phyloP scores from a whole-genome alignment of 768 basidiomycete genomes.

The Vishniacozyma victoriae region DNA sequence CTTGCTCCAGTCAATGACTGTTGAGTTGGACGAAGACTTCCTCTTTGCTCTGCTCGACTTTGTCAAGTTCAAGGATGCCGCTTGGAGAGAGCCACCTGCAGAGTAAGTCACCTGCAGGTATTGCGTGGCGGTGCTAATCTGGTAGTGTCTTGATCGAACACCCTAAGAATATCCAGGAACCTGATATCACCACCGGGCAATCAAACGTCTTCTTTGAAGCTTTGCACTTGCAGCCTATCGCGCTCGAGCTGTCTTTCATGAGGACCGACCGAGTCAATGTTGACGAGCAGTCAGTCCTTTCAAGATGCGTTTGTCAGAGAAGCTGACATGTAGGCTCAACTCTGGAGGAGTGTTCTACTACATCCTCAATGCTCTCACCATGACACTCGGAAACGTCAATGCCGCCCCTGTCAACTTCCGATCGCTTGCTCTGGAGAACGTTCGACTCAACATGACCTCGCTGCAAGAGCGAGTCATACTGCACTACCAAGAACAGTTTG shows the following conservation, averaged over 20 bases:
- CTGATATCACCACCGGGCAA: constrained; percentile 49
- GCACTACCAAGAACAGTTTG: constrained; percentile 88
- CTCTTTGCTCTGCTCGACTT: constrained; percentile 87
- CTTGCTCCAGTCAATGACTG: constrained; percentile 83
- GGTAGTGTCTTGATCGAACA: constrained; percentile 66
- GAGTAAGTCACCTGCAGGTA: constrained; percentile 56
- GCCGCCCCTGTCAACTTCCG: constrained; percentile 92
- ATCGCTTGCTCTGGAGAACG: constrained; percentile 87
- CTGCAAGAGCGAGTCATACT: constrained; percentile 76
- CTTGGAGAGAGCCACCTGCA: constrained; percentile 71
- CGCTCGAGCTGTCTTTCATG: constrained; percentile 91
- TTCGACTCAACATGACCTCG: constrained; percentile 78
- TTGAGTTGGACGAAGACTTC: constrained; percentile 96
- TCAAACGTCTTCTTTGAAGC: constrained; percentile 91
- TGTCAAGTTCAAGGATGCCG: constrained; percentile 79
- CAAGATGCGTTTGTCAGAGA: neutral
- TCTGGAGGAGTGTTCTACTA: constrained; percentile 59
- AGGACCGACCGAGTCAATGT: constrained; percentile 87
- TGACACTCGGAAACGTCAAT: constrained; percentile 95
- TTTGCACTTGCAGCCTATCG: constrained; percentile 88
- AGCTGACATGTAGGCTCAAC: neutral
- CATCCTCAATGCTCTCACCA: constrained; percentile 86
- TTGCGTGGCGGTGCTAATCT: neutral
- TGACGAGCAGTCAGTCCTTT: constrained; percentile 67
- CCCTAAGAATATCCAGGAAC: constrained; percentile 56